Conservation (phyloP, 768 basidiomycete genomes). For the Amanita rubescens region DNA sequence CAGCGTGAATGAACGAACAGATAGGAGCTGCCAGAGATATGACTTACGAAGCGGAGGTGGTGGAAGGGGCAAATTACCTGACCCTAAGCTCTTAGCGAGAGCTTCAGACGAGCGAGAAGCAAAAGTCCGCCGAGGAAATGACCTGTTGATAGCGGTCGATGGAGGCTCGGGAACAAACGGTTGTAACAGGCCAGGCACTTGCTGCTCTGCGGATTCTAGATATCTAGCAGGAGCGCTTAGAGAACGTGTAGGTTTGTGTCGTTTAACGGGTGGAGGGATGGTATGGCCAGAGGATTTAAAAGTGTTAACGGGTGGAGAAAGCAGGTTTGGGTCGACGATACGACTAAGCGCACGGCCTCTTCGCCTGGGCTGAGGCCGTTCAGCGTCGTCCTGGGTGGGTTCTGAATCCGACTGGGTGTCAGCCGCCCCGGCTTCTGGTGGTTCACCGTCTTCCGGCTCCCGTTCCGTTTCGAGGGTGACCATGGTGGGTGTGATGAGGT, state of each 20-base stretch:
- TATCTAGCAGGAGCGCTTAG: conserved; percentile 31
- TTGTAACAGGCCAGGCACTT: conserved; percentile 4
- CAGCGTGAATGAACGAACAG: neutral
- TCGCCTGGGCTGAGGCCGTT: conserved; percentile 8
- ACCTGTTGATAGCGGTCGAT: neutral
- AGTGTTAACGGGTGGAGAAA: conserved; percentile 43
- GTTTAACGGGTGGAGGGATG: conserved; percentile 11
- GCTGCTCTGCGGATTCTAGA: conserved; percentile 5
- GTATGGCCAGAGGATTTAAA: conserved; percentile 28
- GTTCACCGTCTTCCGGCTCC: conserved; percentile 12
- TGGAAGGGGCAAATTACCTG: conserved; percentile 46
- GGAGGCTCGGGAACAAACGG: conserved; percentile 10
- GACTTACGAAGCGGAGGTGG: conserved; percentile 60
- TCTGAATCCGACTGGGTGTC: conserved; percentile 15
- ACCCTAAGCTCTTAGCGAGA: conserved; percentile 23
- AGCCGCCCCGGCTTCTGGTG: conserved; percentile 9
- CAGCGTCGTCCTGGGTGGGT: conserved; percentile 2
- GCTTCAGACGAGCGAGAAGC: conserved; percentile 20
- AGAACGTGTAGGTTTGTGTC: conserved; percentile 39
- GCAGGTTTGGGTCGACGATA: conserved; percentile 24
- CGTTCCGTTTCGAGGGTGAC: conserved; percentile 34
- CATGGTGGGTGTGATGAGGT: conserved; percentile 29
- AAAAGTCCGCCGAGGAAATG: conserved; percentile 20
- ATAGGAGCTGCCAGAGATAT: neutral
- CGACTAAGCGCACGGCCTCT: conserved; percentile 9